Conservation (phyloP, 2,329 filamentous ascomycete genomes). For the Verticillium nubilum region DNA sequence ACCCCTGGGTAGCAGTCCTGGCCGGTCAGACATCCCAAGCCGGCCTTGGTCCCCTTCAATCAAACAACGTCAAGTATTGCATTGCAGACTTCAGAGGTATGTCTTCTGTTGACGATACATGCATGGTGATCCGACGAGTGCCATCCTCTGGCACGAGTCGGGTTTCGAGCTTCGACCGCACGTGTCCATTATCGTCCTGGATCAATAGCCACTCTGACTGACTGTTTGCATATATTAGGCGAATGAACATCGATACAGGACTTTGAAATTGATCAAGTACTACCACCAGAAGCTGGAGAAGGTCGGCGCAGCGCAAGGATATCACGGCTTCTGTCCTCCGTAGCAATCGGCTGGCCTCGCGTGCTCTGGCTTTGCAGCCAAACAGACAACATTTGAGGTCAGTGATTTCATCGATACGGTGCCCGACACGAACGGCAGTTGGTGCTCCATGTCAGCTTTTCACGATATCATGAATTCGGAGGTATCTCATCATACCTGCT, state of each 20-base stretch:
- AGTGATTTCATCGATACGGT: no score
- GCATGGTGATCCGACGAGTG: background rate
- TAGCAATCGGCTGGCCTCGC: background rate
- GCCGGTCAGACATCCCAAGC: background rate
- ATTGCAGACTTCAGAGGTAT: background rate
- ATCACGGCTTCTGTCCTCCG: background rate
- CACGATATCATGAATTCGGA: no score
- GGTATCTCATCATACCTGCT: no score
- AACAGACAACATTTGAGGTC: background rate
- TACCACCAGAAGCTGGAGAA: background rate
- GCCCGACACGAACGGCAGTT: no score
- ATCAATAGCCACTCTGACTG: background rate
- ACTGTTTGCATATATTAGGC: background rate
- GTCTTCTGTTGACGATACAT: background rate
- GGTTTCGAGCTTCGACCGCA: background rate
- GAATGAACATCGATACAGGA: background rate
- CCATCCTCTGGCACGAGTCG: background rate
- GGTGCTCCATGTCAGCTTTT: no score
- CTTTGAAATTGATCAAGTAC: background rate
- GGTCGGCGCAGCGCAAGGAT: no score
- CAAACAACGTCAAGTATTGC: background rate
- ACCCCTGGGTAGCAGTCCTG: background rate
- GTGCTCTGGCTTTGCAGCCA: background rate
- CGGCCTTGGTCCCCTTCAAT: background rate
- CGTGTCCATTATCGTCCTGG: background rate